These are phyloP conservation scores for Austroboletus niveus DNA, from an alignment of 1,284 basidiomycete species.

Conservation along the genomic window DNA sequence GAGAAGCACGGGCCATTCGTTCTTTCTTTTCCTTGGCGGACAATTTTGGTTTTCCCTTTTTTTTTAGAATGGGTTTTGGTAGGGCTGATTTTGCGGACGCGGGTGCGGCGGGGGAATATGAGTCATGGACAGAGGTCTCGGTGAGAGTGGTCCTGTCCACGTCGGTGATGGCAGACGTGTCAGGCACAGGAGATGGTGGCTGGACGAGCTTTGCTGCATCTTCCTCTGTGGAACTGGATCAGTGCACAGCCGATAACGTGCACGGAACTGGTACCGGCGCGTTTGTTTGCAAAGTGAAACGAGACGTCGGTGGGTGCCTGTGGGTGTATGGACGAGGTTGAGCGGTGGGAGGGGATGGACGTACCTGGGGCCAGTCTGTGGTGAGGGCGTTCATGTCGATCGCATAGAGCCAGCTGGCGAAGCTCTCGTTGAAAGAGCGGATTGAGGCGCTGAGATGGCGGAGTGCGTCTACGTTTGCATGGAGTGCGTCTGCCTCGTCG, in stretches of 20 bases:
- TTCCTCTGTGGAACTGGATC: slow-evolving; percentile 36
- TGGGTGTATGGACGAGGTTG: neutral
- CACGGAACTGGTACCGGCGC: slow-evolving; percentile 50
- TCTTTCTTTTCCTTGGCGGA: slow-evolving; percentile 83
- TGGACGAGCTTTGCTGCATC: slow-evolving; percentile 28
- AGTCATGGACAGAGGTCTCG: slow-evolving; percentile 33
- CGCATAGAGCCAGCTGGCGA: slow-evolving; percentile 88
- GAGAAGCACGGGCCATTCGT: slow-evolving; percentile 50
- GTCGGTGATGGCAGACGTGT: slow-evolving; percentile 14
- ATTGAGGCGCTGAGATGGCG: slow-evolving; percentile 73
- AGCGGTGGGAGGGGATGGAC: slow-evolving; percentile 14
- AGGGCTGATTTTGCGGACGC: slow-evolving; percentile 39
- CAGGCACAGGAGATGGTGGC: slow-evolving; percentile 1
- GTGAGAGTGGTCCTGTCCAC: slow-evolving; percentile 46
- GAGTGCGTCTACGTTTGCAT: slow-evolving; percentile 73
- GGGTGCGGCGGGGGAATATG: slow-evolving; percentile 40
- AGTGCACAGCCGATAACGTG: neutral
- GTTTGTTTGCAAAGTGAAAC: slow-evolving; percentile 53
- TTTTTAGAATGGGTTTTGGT: slow-evolving; percentile 41
- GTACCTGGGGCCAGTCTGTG: slow-evolving; percentile 86
- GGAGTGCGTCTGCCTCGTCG: slow-evolving; percentile 83
- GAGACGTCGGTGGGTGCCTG: slow-evolving; percentile 67
- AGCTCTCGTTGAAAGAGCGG: slow-evolving; percentile 88
- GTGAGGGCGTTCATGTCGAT: slow-evolving; percentile 95
- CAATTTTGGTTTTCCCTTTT: slow-evolving; percentile 69